These are phyloP conservation scores for Lodderomyces parapsilosis DNA, from an alignment of 1,139 yeast species.

Conservation along the genomic window DNA sequence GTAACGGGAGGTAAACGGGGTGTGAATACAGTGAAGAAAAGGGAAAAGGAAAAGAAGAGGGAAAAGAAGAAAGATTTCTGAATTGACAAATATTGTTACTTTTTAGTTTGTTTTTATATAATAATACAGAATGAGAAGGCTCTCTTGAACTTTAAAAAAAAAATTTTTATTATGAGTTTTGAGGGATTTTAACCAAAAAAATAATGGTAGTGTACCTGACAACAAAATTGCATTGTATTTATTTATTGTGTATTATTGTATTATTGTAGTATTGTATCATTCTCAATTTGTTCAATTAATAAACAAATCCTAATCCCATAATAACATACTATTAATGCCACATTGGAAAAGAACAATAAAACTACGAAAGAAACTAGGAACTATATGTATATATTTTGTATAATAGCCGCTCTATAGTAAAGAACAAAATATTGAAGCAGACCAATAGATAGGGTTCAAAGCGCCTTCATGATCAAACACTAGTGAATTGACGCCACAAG, in stretches of 20 bases:
- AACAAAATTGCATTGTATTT: background rate
- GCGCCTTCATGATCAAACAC: too few species aligned
- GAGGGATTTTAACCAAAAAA: background rate
- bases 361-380: background rate
- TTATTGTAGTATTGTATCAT: background rate
- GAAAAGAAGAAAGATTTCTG: constrained; percentile 6
- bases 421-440: too few species aligned
- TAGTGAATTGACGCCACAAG: too few species aligned
- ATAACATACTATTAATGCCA: too few species aligned
- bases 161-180: background rate
- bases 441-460: too few species aligned
- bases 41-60: constrained; percentile 11
- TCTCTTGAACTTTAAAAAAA: too few species aligned
- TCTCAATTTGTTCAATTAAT: background rate
- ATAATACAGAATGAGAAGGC: too few species aligned
- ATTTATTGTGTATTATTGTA: background rate
- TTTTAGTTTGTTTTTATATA: background rate
- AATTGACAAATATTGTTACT: background rate
- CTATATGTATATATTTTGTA: too few species aligned
- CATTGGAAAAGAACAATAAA: too few species aligned
- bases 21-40: constrained; percentile 2
- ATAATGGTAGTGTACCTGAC: background rate
- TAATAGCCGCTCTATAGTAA: too few species aligned
- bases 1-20: background rate
- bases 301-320: too few species aligned